Evolutionary conservation across 1,284 basidiomycete species (phyloP), one percentile per base, ranked within the genome.

Genomic region (Hypsizygus ulmarius): DNA sequence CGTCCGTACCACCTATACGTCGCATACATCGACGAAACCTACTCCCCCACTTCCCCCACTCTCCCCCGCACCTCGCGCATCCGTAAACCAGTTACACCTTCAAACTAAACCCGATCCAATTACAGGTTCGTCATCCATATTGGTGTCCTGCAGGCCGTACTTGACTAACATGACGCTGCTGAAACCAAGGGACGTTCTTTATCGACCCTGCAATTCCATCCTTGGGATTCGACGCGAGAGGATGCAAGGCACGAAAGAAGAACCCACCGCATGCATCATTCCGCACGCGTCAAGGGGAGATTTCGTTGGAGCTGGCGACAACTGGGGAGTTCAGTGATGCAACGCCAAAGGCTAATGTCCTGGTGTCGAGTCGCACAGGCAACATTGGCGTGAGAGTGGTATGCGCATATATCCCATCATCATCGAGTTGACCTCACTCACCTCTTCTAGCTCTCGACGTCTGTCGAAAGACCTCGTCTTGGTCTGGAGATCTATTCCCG

Each of bases 341-440:
- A n/a, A 43, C 25, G 14, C 54, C 58, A 7, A 68, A 64, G 49
- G 65, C 67, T n/a, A 66, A 60, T 30, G 61, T 68, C 12, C 53
- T 56, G 10, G 68, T 71, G 14, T 59, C 62, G 2, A 70, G 60
- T 39, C 60, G 59, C 33, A 58, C 59, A 25, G 68, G 71, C 5
- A 56, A 68, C 46, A 66, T 74, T 15, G 62, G 61, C 48, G 49
- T 75, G 21, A 66, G 67, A 30, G 44, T 75, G 53, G 71, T 74
- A 52, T 39, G 66, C 56, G 5, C 5, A 25, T 15, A 15, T 25
- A 15, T 33, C 27, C 19, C 16, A 33, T 18, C 21, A 10, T 12
- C 30, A 8, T 10, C 3, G 15, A 34, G 15, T 10, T n/a, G 12
- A n/a, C 5, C 15, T 34, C 12, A 34, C 10, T 16, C 12, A n/a